These are phyloP conservation scores for Scedosporium minutisporum DNA, from an alignment of 2,329 filamentous ascomycete genomes.

Conservation along the genomic window DNA sequence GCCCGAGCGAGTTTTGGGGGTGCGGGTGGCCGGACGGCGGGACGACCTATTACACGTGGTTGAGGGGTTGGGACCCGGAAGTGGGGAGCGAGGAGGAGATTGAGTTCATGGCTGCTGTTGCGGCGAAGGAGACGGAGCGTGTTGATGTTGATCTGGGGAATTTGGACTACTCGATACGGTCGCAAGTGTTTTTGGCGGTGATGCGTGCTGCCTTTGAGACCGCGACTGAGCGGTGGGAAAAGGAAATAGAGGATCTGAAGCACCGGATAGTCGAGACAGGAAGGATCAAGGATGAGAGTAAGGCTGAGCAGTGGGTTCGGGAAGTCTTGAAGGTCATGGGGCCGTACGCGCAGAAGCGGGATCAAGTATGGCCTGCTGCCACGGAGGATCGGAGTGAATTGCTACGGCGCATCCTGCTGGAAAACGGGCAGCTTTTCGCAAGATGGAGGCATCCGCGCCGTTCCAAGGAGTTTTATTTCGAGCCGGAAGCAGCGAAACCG, in stretches of 20 bases:
- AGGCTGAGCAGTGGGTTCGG: neutral
- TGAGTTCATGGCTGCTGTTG: neutral
- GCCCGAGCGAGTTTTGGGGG: neutral
- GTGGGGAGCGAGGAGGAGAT: neutral
- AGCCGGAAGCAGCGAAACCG: too few species aligned
- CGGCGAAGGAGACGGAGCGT: neutral
- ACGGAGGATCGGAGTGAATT: neutral
- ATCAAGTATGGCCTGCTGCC: neutral
- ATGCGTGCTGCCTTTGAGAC: neutral
- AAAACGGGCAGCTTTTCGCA: neutral
- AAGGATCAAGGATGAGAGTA: neutral
- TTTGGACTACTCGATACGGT: neutral
- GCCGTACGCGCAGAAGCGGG: neutral
- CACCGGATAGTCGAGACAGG: neutral
- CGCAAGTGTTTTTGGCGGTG: neutral
- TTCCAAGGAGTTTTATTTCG: neutral
- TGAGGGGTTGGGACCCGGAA: neutral
- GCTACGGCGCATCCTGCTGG: neutral
- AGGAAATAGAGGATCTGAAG: neutral
- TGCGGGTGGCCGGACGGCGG: neutral
- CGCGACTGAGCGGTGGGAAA: neutral
- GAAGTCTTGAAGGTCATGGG: neutral
- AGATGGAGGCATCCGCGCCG: neutral
- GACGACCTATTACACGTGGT: neutral
- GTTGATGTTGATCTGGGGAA: neutral